A percentile compares a stretch with the other conserved stretches of the same genome.
phyloP scores from a whole-genome alignment of 2,329 filamentous ascomycete species.

The Sclerotinia glacialis region DNA sequence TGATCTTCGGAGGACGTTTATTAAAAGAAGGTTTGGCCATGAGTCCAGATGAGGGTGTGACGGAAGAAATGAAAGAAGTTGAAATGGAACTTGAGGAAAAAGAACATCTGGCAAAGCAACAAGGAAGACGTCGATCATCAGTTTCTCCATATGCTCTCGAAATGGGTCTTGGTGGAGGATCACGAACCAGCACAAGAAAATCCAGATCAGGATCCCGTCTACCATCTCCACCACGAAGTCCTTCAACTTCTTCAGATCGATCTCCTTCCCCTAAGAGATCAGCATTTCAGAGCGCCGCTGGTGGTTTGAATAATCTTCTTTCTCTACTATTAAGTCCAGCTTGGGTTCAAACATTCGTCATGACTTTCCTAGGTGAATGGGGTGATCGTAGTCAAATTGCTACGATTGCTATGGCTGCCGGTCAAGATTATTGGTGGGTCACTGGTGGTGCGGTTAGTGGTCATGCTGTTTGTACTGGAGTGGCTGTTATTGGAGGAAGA shows the following conservation, averaged over 20 bases:
- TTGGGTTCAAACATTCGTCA: slow-evolving; percentile 98
- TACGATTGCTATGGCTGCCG: slow-evolving; percentile 97
- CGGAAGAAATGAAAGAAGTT: slow-evolving; percentile 97
- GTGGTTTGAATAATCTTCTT: slow-evolving; percentile 79
- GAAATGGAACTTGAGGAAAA: slow-evolving; percentile 92
- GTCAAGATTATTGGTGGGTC: slow-evolving; percentile 99
- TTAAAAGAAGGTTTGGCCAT: slow-evolving; percentile 84
- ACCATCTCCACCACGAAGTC: slow-evolving; percentile 75
- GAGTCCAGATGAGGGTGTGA: slow-evolving; percentile 83
- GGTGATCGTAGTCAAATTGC: slow-evolving; percentile 97
- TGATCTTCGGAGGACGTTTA: slow-evolving; percentile 83
- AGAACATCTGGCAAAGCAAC: slow-evolving; percentile 70
- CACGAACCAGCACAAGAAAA: slow-evolving; percentile 58
- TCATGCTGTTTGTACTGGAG: slow-evolving; percentile 84
- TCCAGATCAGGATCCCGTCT: slow-evolving; percentile 72
- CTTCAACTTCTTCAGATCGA: slow-evolving; percentile 71
- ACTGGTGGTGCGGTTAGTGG: slow-evolving; percentile 83
- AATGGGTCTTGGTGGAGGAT: slow-evolving; percentile 62
- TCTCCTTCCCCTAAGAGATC: slow-evolving; percentile 41
- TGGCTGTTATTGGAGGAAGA: slow-evolving; percentile 86
- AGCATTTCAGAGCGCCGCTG: slow-evolving; percentile 46
- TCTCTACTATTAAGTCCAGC: slow-evolving; percentile 87
- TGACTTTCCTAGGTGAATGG: slow-evolving; percentile 99
- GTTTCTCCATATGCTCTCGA: slow-evolving; percentile 76
- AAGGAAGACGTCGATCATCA: slow-evolving; percentile 62